Conservation (phyloP, 2,329 filamentous ascomycete species). For the Claviceps humidiphila region DNA sequence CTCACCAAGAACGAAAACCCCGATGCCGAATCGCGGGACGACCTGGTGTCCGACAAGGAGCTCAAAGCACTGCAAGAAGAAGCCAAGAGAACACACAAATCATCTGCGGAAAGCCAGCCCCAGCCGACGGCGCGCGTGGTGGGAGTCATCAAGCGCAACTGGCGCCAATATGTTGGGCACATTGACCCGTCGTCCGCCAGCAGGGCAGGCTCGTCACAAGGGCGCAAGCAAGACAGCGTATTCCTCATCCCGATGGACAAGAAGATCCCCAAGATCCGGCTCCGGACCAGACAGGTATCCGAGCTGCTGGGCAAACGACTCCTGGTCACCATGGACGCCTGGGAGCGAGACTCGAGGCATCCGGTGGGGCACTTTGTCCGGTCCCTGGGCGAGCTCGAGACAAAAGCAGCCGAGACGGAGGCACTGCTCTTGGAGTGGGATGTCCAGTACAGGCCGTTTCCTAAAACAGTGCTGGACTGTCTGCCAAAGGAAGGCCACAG, state of each 20-base stretch:
- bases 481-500: constrained; percentile 81
- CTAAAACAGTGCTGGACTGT: constrained; percentile 89
- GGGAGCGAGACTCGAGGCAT: constrained; percentile 87
- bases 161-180: constrained; percentile 95
- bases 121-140: constrained; percentile 90
- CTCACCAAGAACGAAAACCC: constrained; percentile 90
- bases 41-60: constrained; percentile 80
- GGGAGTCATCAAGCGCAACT: constrained; percentile 87
- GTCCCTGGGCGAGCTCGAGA: constrained; percentile 84
- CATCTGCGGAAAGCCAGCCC: constrained; percentile 59
- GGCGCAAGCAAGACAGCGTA: constrained; percentile 77
- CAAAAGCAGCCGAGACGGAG: constrained; percentile 95
- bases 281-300: constrained; percentile 79
- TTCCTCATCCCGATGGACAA: constrained; percentile 98
- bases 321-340: constrained; percentile 84
- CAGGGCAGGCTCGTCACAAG: constrained; percentile 57
- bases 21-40: constrained; percentile 62
- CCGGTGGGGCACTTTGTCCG: constrained; percentile 89
- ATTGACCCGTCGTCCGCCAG: constrained; percentile 79
- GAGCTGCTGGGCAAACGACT: constrained; percentile 86
- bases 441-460: constrained; percentile 94
- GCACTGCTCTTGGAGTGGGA: constrained; percentile 89
- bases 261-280: constrained; percentile 86
- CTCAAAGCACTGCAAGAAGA: constrained; percentile 79
- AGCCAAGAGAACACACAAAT: constrained; percentile 71